Conservation (phyloP, 176 grass and related monocot genomes). For the barley (Hordeum vulgare) region MorexV3_pseudomolecules_assembly NC_058522.1:101486661-101487160, state of each 20-base stretch:
- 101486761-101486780: not conserved
- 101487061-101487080: conserved; percentile 57
- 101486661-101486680: not conserved
- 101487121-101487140: not conserved
- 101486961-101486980: conserved; percentile 95
- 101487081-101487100: conserved; percentile 92
- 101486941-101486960: conserved; percentile 76
- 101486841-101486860: conserved; percentile 65
- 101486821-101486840: conserved; percentile 15
- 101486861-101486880: conserved; percentile 86
- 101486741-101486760: not conserved
- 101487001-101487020: conserved; percentile 81
- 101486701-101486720: not conserved
- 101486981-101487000: conserved; percentile 88
- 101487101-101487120: conserved; percentile 54
- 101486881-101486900: conserved; percentile 59
- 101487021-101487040: conserved; percentile 83
- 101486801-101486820: conserved; percentile 3
- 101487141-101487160: not conserved
- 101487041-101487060: conserved; percentile 80
- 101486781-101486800: not conserved
- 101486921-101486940: conserved; percentile 70
- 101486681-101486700: not conserved
- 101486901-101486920: conserved; percentile 69
- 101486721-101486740: not conserved